These are phyloP conservation scores for Tardiomyces digboiensis DNA, from an alignment of 1,139 yeast species.

Conservation along the genomic window DNA sequence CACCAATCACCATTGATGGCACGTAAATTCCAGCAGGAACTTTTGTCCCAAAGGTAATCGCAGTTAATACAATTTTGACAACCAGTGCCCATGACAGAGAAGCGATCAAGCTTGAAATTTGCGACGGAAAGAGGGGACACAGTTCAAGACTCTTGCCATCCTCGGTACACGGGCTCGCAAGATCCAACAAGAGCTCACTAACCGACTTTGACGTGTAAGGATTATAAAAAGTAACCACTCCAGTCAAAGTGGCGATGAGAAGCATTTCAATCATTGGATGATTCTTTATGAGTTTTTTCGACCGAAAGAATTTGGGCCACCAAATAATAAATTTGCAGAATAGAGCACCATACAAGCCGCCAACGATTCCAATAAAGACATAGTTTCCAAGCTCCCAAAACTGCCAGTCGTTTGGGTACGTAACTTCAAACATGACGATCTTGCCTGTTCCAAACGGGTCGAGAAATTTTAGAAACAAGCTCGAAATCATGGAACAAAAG, in stretches of 20 bases:
- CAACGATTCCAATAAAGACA: constrained; percentile 57
- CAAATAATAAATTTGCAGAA: constrained; percentile 80
- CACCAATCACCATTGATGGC: constrained; percentile 96
- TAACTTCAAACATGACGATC: constrained; percentile 82
- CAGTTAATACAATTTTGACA: constrained; percentile 60
- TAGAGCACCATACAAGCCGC: constrained; percentile 78
- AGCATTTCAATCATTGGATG: constrained; percentile 64
- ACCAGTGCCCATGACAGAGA: constrained; percentile 58
- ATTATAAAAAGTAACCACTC: constrained; percentile 74
- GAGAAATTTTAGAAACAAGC: constrained; percentile 56
- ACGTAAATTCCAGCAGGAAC: constrained; percentile 96
- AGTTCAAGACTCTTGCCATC: constrained; percentile 18
- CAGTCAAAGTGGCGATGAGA: constrained; percentile 57
- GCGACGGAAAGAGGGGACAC: constrained; percentile 32
- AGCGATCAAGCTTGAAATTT: constrained; percentile 29
- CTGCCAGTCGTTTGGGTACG: constrained; percentile 81
- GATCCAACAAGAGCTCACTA: constrained; percentile 41
- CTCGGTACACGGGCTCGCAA: constrained; percentile 41
- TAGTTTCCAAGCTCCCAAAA: constrained; percentile 78
- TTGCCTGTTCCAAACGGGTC: constrained; percentile 96
- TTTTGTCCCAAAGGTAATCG: constrained; percentile 82
- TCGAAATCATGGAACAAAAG: constrained; percentile 85
- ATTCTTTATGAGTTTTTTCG: constrained; percentile 45
- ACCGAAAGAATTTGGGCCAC: constrained; percentile 73
- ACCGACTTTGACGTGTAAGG: constrained; percentile 52